Base-by-base conservation (phyloP, 2,329 filamentous ascomycete genomes). In the Penicillium digitatum region DNA sequence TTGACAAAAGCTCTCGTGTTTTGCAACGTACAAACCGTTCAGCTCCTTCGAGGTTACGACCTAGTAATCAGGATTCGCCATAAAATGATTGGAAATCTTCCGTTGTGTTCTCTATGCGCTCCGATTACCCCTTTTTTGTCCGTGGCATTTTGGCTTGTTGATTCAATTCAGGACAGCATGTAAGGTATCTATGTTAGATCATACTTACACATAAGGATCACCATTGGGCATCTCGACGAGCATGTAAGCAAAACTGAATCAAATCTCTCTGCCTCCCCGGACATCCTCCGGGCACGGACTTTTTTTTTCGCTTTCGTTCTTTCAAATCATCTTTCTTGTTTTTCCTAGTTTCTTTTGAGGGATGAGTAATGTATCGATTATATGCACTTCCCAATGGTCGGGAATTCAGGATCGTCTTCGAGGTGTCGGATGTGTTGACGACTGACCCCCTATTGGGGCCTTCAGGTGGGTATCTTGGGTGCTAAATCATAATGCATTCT, bases 71-170 rank as follows among this genome's bases (percentile, higher is more conserved):
- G 35, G 20, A 40, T 37, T 26, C 12, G 18, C n/a, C 14, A 18
- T 27, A 16, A 45, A 38, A n/a, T 5, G 5, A n/a, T 43, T 38
- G 22, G 24, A 6, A 37, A 12, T 44, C 10, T 50, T 50, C 24
- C 14, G 26, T 27, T 14, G 20, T 7, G 12, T 14, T 37, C 34
- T 50, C 32, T 50, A 39, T 37, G 44, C 18, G 31, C 18, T 35
- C 14, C 12, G 16, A 6, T 47, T 48, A 44, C 37, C 49, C 42
- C 54, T 42, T 11, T 38, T 27, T 26, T 35, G 47, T 54, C 58
- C 52, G 22, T 39, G 35, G 37, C 18, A 54, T 37, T 44, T 45
- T 35, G 44, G 22, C 16, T 7, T 47, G 5, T 46, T 5, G 7
- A 34, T 34, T 5, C 34, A 34, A 31, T 35, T 11, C 12, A 1